A percentile compares a stretch with the other conserved stretches of the same genome.
Conservation (phyloP, 78 protist species). For the Dictyostelium brefeldianum region DNA sequence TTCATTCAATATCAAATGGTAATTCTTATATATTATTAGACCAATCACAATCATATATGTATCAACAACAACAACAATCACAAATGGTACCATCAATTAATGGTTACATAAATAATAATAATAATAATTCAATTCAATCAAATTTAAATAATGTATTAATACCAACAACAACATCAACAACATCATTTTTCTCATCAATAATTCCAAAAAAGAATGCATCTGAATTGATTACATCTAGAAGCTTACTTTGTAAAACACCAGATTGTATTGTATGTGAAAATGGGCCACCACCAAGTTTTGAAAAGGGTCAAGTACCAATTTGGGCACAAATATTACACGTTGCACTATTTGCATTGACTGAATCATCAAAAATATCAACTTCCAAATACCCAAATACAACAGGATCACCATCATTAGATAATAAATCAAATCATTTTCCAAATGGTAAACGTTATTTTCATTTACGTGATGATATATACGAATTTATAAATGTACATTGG, state of each 20-base stretch:
- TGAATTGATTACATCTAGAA: neutral
- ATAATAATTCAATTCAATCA: neutral
- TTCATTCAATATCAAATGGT: no score
- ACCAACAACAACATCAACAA: neutral
- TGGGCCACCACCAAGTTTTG: slow-evolving; percentile 65
- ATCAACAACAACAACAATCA: neutral
- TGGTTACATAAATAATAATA: neutral
- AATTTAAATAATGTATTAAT: no score
- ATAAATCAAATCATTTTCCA: slow-evolving; percentile 8
- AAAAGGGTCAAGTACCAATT: slow-evolving; percentile 66
- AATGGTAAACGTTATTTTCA: slow-evolving; percentile 72
- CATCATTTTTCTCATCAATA: neutral
- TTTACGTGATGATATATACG: slow-evolving; percentile 75
- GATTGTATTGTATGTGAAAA: slow-evolving; percentile 58
- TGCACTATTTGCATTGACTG: slow-evolving; percentile 56
- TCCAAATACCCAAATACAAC: neutral
- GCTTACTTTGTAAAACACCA: slow-evolving; percentile 47
- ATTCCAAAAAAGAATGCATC: slow-evolving; percentile 8
- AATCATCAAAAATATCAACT: slow-evolving; percentile 30
- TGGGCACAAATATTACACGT: slow-evolving; percentile 78
- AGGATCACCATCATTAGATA: neutral
- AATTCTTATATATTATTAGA: no score
- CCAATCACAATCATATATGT: no score
- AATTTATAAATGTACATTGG: slow-evolving; percentile 73
- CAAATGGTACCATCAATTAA: neutral